A percentile compares a stretch with the other conserved stretches of the same genome.
Evolutionary conservation across 2,329 filamentous ascomycete genomes (phyloP).

Genomic region (Phyllachora maydis): DNA sequence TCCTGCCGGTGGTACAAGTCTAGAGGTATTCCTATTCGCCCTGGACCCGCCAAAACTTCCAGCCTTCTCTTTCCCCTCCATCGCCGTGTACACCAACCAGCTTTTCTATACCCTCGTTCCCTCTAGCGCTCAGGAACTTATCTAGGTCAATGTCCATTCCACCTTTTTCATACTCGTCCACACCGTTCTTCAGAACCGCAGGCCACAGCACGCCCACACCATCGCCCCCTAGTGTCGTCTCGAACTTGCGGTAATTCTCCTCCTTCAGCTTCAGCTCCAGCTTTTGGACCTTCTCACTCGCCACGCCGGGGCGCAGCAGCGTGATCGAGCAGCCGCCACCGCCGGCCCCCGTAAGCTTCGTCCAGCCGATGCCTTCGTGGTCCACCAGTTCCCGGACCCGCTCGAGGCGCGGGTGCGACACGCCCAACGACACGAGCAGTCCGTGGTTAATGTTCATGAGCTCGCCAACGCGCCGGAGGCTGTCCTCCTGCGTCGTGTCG

Average conservation of each 20-base stretch:
- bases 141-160: constrained; percentile 89
- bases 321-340: constrained; percentile 94
- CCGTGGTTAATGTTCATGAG: constrained; percentile 91
- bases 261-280: constrained; percentile 44
- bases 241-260: constrained; percentile 67
- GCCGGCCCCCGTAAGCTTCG: constrained; percentile 87
- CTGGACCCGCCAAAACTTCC: constrained; percentile 75
- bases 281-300: constrained; percentile 31
- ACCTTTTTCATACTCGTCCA: constrained; percentile 55
- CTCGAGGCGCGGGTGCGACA: constrained; percentile 86
- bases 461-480: constrained; percentile 59
- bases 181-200: constrained; percentile 69
- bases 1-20: no score
- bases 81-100: constrained; percentile 63
- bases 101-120: constrained; percentile 66
- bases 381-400: constrained; percentile 82
- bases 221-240: constrained; percentile 79
- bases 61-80: constrained; percentile 51
- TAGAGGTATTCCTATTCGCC: no score
- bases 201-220: constrained; percentile 91
- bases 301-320: constrained; percentile 49
- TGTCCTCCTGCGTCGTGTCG: constrained; percentile 38
- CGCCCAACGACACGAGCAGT: constrained; percentile 71
- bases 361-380: constrained; percentile 80
- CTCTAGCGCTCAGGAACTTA: constrained; percentile 60